Evolutionary conservation across 495 filamentous ascomycete genomes (phyloP), one percentile per base, ranked within the genome.

Genomic region (Cetradonia linearis): DNA sequence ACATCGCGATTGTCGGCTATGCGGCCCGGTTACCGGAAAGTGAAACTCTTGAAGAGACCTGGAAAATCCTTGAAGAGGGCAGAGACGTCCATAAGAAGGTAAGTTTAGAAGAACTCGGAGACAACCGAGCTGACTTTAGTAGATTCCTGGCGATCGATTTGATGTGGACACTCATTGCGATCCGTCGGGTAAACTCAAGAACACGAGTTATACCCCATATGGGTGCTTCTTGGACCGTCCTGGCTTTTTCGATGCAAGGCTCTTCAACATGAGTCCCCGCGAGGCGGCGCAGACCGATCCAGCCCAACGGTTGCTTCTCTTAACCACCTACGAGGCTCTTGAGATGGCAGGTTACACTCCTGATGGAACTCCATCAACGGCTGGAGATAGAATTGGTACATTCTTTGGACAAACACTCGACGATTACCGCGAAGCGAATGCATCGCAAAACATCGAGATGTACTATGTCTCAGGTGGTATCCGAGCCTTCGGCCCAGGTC

Each of bases 401-500:
- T 92, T 87, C 63, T 88, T 87, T 66, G 88, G 88, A 20, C 84
- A 89, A 67, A 86, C 86, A 0, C 84, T 81, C 14, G 86, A 91
- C 57, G 88, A 92, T 59, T 91, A 83, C 77, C 81, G 82, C 62
- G 86, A 90, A 64, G 81, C 88, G 54, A 88, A 89, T 64, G 79
- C 81, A 20, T 79, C 78, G 2, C 78, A 90, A 62, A 82, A 88
- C 54, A 79, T 91, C 36, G 85, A 88, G 67, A 89, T 86, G 1
- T 91, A 92, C 68, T 88, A 76, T 72, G 87, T 89, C 64, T 83
- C 88, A 0, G 88, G 88, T 42, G 84, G 81, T 64, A 77, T 82
- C 5, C 79, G 86, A 18, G 87, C 86, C 3, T 91, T 95, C 65
- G 82, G 91, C 37, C 79, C 94, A 50, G 60, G 66, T 27, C 53